These are phyloP conservation scores for Mariannaea elegans DNA, from an alignment of 2,329 filamentous ascomycete species.

Conservation along the genomic window DNA sequence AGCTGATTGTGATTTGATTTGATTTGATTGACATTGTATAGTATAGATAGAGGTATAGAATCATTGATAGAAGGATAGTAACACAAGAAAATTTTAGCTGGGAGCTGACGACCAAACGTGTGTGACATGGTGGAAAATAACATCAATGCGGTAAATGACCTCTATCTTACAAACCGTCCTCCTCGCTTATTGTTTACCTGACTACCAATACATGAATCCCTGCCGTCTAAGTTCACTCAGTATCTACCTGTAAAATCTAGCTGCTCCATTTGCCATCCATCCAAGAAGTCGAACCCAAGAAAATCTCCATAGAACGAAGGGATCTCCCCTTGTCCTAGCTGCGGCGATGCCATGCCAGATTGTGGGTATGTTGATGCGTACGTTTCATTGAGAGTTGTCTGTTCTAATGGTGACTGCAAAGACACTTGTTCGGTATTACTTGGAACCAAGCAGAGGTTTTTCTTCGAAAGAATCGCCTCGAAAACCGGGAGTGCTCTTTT, in stretches of 20 bases:
- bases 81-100: too few relatives aligned
- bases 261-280: conserved; percentile 4
- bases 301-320: neutral
- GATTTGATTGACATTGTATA: neutral
- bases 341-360: neutral
- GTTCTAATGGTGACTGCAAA: neutral
- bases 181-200: too few relatives aligned
- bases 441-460: neutral
- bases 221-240: too few relatives aligned
- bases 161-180: too few relatives aligned
- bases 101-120: too few relatives aligned
- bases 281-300: conserved; percentile 8
- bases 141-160: too few relatives aligned
- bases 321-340: neutral
- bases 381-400: neutral
- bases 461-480: conserved; percentile 18
- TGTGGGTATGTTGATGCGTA: neutral
- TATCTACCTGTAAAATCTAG: neutral
- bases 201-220: too few relatives aligned
- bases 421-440: neutral
- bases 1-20: too few relatives aligned
- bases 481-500: conserved; percentile 12
- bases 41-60: too few relatives aligned
- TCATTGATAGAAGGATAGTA: too few relatives aligned
- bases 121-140: too few relatives aligned